Conservation (phyloP, 2,329 filamentous ascomycete species). For the Amauroascus niger region DNA sequence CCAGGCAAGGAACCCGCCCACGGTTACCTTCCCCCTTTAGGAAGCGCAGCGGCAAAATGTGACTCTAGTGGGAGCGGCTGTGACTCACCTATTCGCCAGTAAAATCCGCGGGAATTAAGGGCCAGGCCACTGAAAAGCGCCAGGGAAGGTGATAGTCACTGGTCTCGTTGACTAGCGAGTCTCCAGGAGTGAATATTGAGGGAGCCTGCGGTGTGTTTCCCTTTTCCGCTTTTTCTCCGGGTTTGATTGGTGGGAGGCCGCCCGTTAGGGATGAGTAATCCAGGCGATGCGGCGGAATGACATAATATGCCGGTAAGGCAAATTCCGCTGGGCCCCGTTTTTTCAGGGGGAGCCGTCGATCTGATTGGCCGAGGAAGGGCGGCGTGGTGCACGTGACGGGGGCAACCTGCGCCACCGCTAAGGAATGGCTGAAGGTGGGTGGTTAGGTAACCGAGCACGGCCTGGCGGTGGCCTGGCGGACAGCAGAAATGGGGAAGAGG, state of each 20-base stretch:
- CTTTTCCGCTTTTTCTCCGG: no score
- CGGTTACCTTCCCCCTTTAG: background rate
- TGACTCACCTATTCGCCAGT: background rate
- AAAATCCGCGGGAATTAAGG: no score
- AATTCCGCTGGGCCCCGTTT: background rate
- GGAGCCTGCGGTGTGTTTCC: background rate
- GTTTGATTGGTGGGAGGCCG: background rate
- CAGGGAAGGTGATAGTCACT: no score
- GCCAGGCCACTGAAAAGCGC: background rate
- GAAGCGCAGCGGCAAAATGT: background rate
- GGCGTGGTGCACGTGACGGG: background rate
- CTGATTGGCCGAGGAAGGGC: background rate
- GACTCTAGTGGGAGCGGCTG: background rate
- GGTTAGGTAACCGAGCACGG: no score
- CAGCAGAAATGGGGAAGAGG: no score
- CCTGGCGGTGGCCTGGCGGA: no score
- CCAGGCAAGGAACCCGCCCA: background rate
- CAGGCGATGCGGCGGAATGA: conserved; percentile 4
- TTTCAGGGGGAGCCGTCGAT: background rate
- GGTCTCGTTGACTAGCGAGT: background rate
- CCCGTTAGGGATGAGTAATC: no score
- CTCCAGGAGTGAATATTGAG: background rate
- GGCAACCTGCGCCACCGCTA: background rate
- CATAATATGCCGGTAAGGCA: background rate
- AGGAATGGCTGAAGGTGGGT: background rate